Evolutionary conservation across 2,329 filamentous ascomycete species (phyloP), one percentile per base, ranked within the genome.

Genomic region (Capronia epimyces): DNA sequence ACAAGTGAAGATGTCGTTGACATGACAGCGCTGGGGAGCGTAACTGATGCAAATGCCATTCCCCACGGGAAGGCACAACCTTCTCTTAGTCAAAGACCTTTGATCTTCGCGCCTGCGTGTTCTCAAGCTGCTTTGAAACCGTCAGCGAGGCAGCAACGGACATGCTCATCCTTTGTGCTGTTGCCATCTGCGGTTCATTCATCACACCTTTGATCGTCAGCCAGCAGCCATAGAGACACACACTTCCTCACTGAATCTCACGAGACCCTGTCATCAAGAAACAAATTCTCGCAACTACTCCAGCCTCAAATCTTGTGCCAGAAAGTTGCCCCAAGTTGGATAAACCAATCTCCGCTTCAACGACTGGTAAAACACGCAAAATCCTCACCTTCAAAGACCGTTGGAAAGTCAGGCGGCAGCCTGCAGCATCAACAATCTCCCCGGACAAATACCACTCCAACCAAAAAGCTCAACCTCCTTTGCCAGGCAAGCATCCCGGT

Each of bases 21-120:
- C 34, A 9, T 34, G 25, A 27, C 25, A 9, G 8, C 46, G 22
- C 29, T 34, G 20, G 12, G 24, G 7, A 22, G 18, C 24, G 24
- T 16, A 42, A 13, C 29, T 36, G 21, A 39, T n/a, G 10, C n/a
- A 41, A 13, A 27, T 32, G 43, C 27, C 29, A 21, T 22, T 31
- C 8, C 24, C 39, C 32, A 39, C 16, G 36, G 46, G 37, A 29
- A 49, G 25, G 46, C 39, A 39, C 39, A 43, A 22, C 46, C 37
- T 43, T 32, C 12, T 32, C n/a, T n/a, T 32, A 10, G 12, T 9
- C 13, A 32, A 32, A 3, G 29, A 32, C 29, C 29, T 32, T 32
- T 8, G 13, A 32, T 32, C 5, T 32, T 32, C n/a, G 29, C 29
- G n/a, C 12, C 29, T 9, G 29, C 5, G 24, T 9, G 7, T 8